A percentile compares a stretch with the other conserved stretches of the same genome.
Conservation (phyloP, 345 rosid genomes). For the Sisymbrium altissimum region DNA sequence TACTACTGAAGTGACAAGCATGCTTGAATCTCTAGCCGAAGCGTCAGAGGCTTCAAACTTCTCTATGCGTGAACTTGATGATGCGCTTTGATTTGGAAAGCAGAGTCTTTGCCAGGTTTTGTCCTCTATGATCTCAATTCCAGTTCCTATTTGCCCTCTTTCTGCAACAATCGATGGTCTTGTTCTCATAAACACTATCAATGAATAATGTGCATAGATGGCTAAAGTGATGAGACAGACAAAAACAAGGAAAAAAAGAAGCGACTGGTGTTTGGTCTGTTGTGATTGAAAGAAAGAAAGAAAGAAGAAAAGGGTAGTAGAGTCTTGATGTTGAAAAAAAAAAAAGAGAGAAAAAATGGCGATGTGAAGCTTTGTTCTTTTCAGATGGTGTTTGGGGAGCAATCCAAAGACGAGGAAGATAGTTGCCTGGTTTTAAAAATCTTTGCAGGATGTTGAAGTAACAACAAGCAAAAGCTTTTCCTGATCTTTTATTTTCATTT, state of each 20-base stretch:
- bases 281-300: slow-evolving; percentile 16
- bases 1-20: slow-evolving; percentile 36
- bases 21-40: slow-evolving; percentile 42
- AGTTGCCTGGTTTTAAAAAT: slow-evolving; percentile 19
- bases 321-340: neutral
- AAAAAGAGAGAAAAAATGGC: neutral
- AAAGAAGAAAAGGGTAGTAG: slow-evolving; percentile 14
- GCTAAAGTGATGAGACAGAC: slow-evolving; percentile 12
- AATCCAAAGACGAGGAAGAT: slow-evolving; percentile 11
- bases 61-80: slow-evolving; percentile 32
- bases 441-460: slow-evolving; percentile 24
- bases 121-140: neutral
- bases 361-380: slow-evolving; percentile 19
- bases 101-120: slow-evolving; percentile 27
- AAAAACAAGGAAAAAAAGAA: slow-evolving; percentile 8
- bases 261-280: slow-evolving; percentile 22
- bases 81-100: slow-evolving; percentile 17
- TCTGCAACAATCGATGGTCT: neutral
- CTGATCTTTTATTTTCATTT: neutral
- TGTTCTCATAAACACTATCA: slow-evolving; percentile 9
- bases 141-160: neutral
- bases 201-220: slow-evolving; percentile 24
- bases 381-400: neutral
- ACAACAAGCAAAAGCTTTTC: slow-evolving; percentile 18
- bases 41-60: slow-evolving; percentile 32